Base-by-base conservation (phyloP, 208 protist genomes). In the Wallacemonas rigidus region DNA sequence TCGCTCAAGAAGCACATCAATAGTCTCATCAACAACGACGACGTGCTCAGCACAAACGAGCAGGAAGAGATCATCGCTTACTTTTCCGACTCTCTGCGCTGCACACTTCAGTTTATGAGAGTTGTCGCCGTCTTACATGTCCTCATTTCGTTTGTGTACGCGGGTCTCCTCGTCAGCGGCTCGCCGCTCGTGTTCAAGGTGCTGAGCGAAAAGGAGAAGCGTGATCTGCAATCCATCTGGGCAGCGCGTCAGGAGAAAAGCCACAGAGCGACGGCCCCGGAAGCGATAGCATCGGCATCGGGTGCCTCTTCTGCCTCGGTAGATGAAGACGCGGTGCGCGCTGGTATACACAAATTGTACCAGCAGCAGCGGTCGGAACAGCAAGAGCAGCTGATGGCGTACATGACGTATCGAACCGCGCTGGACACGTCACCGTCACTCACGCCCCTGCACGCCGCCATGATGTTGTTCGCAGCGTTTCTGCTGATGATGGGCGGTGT, bases 51-150 rank as follows among this genome's bases (percentile, higher is more conserved):
- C 75, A 89, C 81, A 1, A 48, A 58, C 2, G 90, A 95, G 76
- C 90, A 95, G 60, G 80, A 89, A 38, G 81, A 88, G 40, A 81
- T 95, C 7, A 69, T 95, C 12, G 69, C 71, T 9, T 88, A 92
- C 80, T 82, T 95, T 35, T 76, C 83, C 2, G 65, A 61, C 5
- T 79, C 75, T 12, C 68, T 93, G 14, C 73, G 75, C 1, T 79
- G 43, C 17, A 90, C 76, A 61, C 69, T 83, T 0, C 63, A 65
- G 8, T 77, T 87, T 38, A 36, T 90, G 1, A 69, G 78, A 15
- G 60, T 90, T 3, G 57, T 95, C 8, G 87, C 85, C 35, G 76
- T 71, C 40, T 67, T 93, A 1, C 90, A 95, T 44, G 38, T 77
- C 5, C 39, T 91, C 6, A 15, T 95, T 2, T 68, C 84, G 3